Percentiles rank a stretch among this genome's conserved stretches.
Evolutionary conservation across 768 basidiomycete genomes (phyloP).

Genomic region (Goffeauzyma gilvescens): DNA sequence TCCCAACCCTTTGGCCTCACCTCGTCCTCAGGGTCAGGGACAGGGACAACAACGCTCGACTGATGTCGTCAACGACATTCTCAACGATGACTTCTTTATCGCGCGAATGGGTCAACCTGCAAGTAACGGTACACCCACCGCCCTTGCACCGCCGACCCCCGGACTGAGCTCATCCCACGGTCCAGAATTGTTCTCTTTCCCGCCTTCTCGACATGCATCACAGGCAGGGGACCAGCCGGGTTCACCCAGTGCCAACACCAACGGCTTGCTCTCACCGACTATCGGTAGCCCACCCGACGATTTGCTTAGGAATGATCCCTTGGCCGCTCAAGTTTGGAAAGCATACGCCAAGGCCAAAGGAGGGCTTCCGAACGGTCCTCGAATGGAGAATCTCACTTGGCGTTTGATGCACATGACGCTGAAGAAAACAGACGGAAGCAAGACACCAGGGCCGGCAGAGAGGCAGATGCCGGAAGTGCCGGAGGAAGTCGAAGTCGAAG

Average conservation of each 20-base stretch:
- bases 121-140: constrained; percentile 11
- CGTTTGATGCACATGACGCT: constrained; percentile 92
- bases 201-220: constrained; percentile 15
- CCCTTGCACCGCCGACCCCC: too few species aligned
- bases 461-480: not conserved
- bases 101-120: constrained; percentile 8
- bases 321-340: constrained; percentile 92
- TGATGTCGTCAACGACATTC: constrained; percentile 21
- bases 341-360: constrained; percentile 83
- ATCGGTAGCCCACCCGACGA: constrained; percentile 12
- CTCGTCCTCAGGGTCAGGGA: not conserved
- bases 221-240: constrained; percentile 5
- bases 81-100: constrained; percentile 27
- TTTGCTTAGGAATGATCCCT: constrained; percentile 50
- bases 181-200: constrained; percentile 10
- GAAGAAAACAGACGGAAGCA: constrained; percentile 42
- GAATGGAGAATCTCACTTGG: constrained; percentile 98
- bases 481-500: constrained; percentile 8
- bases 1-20: not conserved
- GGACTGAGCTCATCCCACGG: not conserved
- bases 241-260: constrained; percentile 9
- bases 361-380: constrained; percentile 69
- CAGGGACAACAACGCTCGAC: not conserved
- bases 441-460: not conserved
- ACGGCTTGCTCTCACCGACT: not conserved